These are phyloP conservation scores for Piper longum DNA, from an alignment of 164 flowering plant genomes.

Conservation along the genomic window DNA sequence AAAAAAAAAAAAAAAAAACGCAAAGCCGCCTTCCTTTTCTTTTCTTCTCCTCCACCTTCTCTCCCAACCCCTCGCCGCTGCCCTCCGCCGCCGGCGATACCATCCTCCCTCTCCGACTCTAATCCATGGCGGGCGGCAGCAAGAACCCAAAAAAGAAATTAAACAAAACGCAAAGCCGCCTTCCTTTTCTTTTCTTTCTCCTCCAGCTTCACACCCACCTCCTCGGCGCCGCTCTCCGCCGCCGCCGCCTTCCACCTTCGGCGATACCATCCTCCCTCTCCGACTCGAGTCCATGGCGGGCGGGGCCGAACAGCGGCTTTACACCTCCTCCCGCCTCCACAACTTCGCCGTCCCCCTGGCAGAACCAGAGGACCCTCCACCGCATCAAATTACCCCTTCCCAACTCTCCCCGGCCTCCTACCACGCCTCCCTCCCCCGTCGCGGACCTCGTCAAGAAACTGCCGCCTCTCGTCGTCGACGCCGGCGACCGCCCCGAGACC, in stretches of 20 bases:
- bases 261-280: neutral
- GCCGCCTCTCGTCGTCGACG: neutral
- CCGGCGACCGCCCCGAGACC: neutral
- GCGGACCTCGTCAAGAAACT: neutral
- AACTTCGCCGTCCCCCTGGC: neutral
- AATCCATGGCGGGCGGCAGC: no score
- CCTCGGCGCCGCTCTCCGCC: slow-evolving; percentile 66
- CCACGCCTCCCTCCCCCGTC: neutral
- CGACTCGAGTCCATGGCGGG: neutral
- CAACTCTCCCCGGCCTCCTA: neutral
- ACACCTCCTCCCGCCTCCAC: neutral
- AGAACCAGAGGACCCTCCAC: neutral
- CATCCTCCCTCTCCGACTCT: no score
- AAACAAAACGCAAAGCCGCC: no score
- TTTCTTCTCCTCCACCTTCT: no score
- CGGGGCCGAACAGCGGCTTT: neutral
- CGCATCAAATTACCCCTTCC: neutral
- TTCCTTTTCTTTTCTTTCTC: neutral
- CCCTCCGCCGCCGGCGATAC: no score
- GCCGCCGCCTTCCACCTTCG: no score
- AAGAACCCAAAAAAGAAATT: neutral
- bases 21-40: no score
- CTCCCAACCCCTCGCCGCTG: no score
- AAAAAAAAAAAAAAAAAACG: no score
- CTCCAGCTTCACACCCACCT: neutral